Conservation (phyloP, 208 protist genomes). For the Crithidia expoeki region DNA sequence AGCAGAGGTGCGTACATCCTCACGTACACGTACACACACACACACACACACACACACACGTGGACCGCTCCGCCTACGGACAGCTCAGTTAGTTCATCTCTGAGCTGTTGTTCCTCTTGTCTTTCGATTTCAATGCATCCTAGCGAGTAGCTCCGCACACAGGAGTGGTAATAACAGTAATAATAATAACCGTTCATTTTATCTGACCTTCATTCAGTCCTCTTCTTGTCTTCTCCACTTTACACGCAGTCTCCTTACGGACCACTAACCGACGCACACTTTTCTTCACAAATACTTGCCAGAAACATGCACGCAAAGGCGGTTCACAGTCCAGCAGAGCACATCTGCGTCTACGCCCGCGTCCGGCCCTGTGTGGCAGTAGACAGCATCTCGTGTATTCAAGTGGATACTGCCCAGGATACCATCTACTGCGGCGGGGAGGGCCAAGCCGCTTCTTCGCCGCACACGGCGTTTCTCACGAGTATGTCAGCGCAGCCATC, state of each 20-base stretch:
- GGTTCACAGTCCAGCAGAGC: background rate
- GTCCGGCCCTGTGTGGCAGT: conserved; percentile 26
- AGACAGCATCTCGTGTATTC: conserved; percentile 4
- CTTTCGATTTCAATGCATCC: too few species aligned
- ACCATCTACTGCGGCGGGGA: conserved; percentile 12
- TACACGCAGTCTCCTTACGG: too few species aligned
- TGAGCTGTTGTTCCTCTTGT: too few species aligned
- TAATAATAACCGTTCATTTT: too few species aligned
- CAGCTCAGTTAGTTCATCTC: too few species aligned
- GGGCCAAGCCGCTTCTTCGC: background rate
- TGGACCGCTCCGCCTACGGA: too few species aligned
- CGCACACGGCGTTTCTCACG: background rate
- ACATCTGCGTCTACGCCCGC: conserved; percentile 36
- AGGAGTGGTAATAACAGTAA: too few species aligned
- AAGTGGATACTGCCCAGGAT: background rate
- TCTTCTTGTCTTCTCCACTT: too few species aligned
- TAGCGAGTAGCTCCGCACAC: too few species aligned
- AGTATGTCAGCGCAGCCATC: background rate
- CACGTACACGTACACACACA: background rate
- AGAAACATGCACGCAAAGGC: background rate
- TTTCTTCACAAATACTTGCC: background rate
- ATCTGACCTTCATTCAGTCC: too few species aligned
- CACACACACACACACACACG: background rate
- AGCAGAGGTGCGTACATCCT: too few species aligned
- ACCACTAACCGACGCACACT: too few species aligned